phyloP scores from a whole-genome alignment of 2,329 filamentous ascomycete genomes.

The Botrytis cinerea region DNA sequence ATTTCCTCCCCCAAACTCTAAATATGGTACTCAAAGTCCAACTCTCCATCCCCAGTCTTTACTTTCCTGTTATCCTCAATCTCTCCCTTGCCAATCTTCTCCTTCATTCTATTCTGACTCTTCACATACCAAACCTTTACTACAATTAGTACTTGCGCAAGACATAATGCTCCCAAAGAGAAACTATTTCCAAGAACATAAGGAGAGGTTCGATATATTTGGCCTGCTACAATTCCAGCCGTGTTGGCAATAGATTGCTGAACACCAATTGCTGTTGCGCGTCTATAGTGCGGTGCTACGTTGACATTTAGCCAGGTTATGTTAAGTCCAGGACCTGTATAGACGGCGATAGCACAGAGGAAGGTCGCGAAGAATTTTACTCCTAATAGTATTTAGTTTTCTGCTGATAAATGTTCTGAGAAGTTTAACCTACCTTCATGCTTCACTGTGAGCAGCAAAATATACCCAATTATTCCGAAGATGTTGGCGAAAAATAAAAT shows the following conservation, averaged over 20 bases:
- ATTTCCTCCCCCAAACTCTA: constrained; percentile 7
- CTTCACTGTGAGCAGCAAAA: constrained; percentile 51
- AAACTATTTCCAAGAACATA: constrained; percentile 34
- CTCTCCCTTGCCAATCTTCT: constrained; percentile 46
- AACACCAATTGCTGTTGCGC: constrained; percentile 50
- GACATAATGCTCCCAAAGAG: constrained; percentile 29
- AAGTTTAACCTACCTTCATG: constrained; percentile 41
- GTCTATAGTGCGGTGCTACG: constrained; percentile 48
- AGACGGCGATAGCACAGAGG: constrained; percentile 50
- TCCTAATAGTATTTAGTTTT: constrained; percentile 6
- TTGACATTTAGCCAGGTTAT: constrained; percentile 51
- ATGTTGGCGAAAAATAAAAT: constrained; percentile 45
- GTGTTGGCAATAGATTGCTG: constrained; percentile 50
- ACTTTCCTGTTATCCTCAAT: constrained; percentile 49
- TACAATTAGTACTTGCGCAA: constrained; percentile 42
- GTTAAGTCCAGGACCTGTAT: constrained; percentile 51
- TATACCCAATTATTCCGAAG: constrained; percentile 52
- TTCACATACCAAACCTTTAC: constrained; percentile 48
- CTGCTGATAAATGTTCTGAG: neutral
- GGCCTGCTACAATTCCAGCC: constrained; percentile 47
- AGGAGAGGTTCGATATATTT: constrained; percentile 33
- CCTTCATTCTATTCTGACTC: constrained; percentile 45
- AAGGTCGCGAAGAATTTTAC: constrained; percentile 52
- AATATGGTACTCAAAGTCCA: constrained; percentile 52
- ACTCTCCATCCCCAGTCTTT: constrained; percentile 49